Percentiles rank a stretch among this genome's conserved stretches.
phyloP scores from a whole-genome alignment of 768 basidiomycete genomes.

The Suillus lakei region DNA sequence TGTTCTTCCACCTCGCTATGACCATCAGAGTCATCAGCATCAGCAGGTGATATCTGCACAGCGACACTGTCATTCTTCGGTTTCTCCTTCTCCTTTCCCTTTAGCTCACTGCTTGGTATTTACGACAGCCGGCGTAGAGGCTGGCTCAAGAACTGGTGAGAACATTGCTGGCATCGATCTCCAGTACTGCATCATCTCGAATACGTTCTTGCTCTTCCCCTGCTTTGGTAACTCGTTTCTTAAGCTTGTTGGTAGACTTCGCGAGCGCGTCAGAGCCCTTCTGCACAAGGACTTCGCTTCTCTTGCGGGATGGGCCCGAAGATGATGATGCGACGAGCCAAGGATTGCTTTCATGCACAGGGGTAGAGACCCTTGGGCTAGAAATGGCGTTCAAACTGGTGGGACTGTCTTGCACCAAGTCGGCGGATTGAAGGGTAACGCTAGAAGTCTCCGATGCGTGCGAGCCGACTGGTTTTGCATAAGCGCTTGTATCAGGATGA shows the following conservation, averaged over 20 bases:
- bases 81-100: conserved; percentile 23
- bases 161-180: conserved; percentile 55
- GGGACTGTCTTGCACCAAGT: conserved; percentile 46
- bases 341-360: conserved; percentile 59
- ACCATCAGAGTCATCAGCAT: conserved; percentile 53
- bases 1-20: conserved; percentile 76
- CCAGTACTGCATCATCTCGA: conserved; percentile 77
- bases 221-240: conserved; percentile 63
- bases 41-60: conserved; percentile 8
- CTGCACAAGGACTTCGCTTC: conserved; percentile 72
- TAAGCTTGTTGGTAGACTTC: conserved; percentile 77
- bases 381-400: conserved; percentile 15
- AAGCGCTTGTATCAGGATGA: conserved; percentile 50
- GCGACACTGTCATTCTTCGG: neutral
- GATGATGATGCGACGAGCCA: conserved; percentile 65
- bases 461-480: conserved; percentile 31
- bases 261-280: conserved; percentile 64
- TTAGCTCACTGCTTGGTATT: conserved; percentile 14
- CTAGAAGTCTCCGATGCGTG: conserved; percentile 65
- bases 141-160: conserved; percentile 22
- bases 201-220: conserved; percentile 62
- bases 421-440: conserved; percentile 64
- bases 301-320: conserved; percentile 63
- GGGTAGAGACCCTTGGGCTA: conserved; percentile 20
- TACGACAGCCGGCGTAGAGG: neutral